A percentile compares a stretch with the other conserved stretches of the same genome.
These are phyloP conservation scores for Aspergillus tamarii DNA, from an alignment of 2,329 filamentous ascomycete genomes.

Conservation along the genomic window DNA sequence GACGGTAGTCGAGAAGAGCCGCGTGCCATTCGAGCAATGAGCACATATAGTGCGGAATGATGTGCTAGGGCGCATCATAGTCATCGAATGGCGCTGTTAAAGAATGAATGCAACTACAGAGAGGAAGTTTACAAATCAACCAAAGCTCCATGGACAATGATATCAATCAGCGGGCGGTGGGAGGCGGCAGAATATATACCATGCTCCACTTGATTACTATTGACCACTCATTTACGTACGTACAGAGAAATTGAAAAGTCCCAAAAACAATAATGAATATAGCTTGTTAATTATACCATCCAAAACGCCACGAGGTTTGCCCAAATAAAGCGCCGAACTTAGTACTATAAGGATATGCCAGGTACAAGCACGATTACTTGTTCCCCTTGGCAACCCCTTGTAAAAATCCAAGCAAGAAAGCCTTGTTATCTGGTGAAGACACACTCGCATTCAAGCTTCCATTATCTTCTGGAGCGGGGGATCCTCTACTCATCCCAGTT, in stretches of 20 bases:
- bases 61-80: constrained; percentile 37
- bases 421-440: constrained; percentile 70
- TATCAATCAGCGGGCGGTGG: constrained; percentile 19
- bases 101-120: neutral
- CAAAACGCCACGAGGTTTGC: neutral
- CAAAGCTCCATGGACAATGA: constrained; percentile 29
- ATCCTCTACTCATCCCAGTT: constrained; percentile 23
- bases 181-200: neutral
- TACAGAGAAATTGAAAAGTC: neutral
- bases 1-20: constrained; percentile 36
- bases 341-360: neutral
- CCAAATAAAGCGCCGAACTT: neutral
- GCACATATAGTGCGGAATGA: constrained; percentile 31
- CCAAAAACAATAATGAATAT: neutral
- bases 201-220: neutral
- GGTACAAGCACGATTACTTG: constrained; percentile 26
- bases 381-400: constrained; percentile 57
- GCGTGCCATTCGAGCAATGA: constrained; percentile 31
- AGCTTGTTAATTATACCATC: neutral
- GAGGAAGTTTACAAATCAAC: constrained; percentile 31
- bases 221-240: neutral
- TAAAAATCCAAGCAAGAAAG: constrained; percentile 76
- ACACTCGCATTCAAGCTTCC: constrained; percentile 54
- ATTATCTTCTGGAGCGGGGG: constrained; percentile 37
- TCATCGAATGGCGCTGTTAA: constrained; percentile 2